Evolutionary conservation across 2,329 filamentous ascomycete genomes (phyloP).

Genomic region (Alternaria ventricosa): DNA sequence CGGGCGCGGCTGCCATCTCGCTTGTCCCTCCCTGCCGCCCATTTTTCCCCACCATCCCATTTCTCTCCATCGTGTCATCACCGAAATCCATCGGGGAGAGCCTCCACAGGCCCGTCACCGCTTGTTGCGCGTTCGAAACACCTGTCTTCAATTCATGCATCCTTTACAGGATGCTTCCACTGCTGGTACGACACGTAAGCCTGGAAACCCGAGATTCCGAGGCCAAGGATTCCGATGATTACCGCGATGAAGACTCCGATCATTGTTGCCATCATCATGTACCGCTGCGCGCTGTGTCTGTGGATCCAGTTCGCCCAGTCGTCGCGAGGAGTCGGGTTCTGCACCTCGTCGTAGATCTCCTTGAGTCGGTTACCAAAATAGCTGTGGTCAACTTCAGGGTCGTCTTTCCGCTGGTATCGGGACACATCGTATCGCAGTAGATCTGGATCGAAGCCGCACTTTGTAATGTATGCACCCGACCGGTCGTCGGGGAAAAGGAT

Average conservation of each 20-base stretch:
- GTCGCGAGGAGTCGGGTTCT: conserved; percentile 27
- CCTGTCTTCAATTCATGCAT: neutral
- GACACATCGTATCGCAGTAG: no score
- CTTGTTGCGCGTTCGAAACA: neutral
- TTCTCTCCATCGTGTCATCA: neutral
- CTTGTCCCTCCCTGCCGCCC: neutral
- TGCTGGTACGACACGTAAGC: conserved; percentile 42
- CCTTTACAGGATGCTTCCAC: conserved; percentile 39
- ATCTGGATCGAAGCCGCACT: no score
- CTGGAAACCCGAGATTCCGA: conserved; percentile 37
- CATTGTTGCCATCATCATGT: conserved; percentile 43
- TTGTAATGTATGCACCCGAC: no score
- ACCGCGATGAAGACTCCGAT: conserved; percentile 40
- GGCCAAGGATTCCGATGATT: conserved; percentile 28
- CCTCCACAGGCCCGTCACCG: no score
- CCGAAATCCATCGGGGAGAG: neutral
- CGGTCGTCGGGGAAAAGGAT: no score
- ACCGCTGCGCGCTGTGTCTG: conserved; percentile 32
- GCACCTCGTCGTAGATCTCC: conserved; percentile 31
- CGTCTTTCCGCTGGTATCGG: no score
- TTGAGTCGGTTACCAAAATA: conserved; percentile 9
- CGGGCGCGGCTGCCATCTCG: neutral
- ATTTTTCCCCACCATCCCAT: neutral
- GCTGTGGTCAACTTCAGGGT: no score
- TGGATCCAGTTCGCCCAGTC: conserved; percentile 33